Evolutionary conservation across 148 eudicot genomes (phyloP).

Genomic region (Selenicereus undatus): DNA sequence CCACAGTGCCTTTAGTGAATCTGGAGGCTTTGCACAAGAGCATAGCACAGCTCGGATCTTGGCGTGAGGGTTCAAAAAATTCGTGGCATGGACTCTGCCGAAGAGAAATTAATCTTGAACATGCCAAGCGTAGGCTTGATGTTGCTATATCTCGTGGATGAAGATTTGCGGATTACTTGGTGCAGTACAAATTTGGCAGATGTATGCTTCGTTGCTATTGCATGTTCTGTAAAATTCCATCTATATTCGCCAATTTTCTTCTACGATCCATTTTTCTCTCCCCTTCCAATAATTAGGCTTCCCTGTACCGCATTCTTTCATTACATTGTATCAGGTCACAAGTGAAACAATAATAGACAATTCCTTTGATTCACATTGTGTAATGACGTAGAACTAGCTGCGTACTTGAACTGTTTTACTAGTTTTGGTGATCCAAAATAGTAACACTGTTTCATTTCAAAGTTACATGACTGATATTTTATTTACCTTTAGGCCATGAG

Average conservation of each 20-base stretch:
- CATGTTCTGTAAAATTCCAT: neutral
- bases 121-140: slow-evolving; percentile 49
- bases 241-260: neutral
- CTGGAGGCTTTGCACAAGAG: slow-evolving; percentile 58
- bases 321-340: neutral
- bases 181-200: neutral
- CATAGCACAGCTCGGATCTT: slow-evolving; percentile 45
- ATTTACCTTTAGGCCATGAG: no score
- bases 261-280: neutral
- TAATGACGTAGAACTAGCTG: neutral
- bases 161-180: neutral
- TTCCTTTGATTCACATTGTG: neutral
- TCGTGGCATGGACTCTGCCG: slow-evolving; percentile 71
- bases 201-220: neutral
- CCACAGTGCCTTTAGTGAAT: slow-evolving; percentile 80
- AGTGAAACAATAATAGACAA: neutral
- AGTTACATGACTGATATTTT: neutral
- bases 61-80: slow-evolving; percentile 25
- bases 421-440: neutral
- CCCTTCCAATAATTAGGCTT: neutral
- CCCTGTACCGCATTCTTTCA: neutral
- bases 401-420: no score
- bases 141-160: slow-evolving; percentile 26
- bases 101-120: slow-evolving; percentile 41
- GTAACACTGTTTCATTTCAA: no score